These are phyloP conservation scores for Pythium rishiriense DNA, from an alignment of 352 stramenopile genomes.

Conservation along the genomic window DNA sequence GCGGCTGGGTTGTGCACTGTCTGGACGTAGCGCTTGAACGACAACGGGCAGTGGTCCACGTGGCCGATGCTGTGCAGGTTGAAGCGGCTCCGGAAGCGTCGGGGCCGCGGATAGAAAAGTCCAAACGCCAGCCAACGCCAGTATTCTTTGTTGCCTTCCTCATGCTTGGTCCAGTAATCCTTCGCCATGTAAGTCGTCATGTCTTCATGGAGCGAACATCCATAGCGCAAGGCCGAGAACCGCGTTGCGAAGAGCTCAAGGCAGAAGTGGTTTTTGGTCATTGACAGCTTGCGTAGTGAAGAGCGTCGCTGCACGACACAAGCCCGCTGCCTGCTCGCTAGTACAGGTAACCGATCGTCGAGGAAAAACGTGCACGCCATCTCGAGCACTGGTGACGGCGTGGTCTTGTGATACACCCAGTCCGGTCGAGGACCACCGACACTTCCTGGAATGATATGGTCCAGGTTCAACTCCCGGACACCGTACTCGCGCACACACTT, in stretches of 20 bases:
- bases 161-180: too few species aligned
- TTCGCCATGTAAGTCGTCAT: background rate
- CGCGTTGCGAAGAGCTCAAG: background rate
- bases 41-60: background rate
- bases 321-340: background rate
- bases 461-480: background rate
- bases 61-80: constrained; percentile 8
- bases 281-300: background rate
- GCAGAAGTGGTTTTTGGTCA: background rate
- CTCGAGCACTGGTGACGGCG: background rate
- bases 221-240: constrained; percentile 18
- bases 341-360: background rate
- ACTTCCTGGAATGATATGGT: background rate
- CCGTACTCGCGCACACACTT: background rate
- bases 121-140: constrained; percentile 26
- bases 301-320: background rate
- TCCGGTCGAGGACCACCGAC: background rate
- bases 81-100: constrained; percentile 4
- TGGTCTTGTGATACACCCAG: background rate
- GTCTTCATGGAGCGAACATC: constrained; percentile 6
- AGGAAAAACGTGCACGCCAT: background rate
- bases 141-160: background rate
- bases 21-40: background rate
- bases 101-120: constrained; percentile 23
- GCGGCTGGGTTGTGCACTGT: constrained; percentile 7